These are phyloP conservation scores for Penicillium herquei DNA, from an alignment of 495 filamentous ascomycete genomes.

Conservation along the genomic window DNA sequence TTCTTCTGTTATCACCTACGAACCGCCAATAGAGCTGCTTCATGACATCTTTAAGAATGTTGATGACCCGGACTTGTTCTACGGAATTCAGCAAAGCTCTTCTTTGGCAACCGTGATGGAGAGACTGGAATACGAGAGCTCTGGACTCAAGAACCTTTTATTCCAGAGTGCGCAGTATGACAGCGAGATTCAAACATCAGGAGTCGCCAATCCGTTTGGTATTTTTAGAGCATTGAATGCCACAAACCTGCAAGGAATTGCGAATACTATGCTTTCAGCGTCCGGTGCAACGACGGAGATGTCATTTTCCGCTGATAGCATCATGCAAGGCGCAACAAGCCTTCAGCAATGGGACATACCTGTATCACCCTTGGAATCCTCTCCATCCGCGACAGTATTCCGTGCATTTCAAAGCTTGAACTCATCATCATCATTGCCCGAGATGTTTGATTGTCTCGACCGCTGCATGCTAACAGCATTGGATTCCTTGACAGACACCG, in stretches of 20 bases:
- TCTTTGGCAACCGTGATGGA: constrained; percentile 74
- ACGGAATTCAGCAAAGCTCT: constrained; percentile 81
- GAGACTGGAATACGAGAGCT: constrained; percentile 85
- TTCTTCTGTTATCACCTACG: constrained; percentile 58
- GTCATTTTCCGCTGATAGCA: constrained; percentile 57
- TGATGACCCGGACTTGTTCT: constrained; percentile 94
- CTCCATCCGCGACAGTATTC: constrained; percentile 69
- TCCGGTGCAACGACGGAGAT: constrained; percentile 26
- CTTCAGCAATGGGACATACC: constrained; percentile 93
- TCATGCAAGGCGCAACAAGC: constrained; percentile 78
- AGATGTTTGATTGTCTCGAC: constrained; percentile 55
- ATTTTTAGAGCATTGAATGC: constrained; percentile 45
- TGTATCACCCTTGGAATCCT: constrained; percentile 59
- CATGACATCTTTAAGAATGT: constrained; percentile 83
- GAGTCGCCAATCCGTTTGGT: constrained; percentile 43
- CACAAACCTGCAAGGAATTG: constrained; percentile 47
- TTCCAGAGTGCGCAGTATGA: constrained; percentile 93
- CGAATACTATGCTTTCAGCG: constrained; percentile 42
- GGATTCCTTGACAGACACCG: constrained; percentile 50
- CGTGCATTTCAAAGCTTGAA: constrained; percentile 77
- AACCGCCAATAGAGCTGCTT: constrained; percentile 63
- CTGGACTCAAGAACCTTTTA: constrained; percentile 82
- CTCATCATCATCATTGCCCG: constrained; percentile 54
- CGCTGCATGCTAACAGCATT: constrained; percentile 64
- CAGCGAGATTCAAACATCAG: constrained; percentile 66